phyloP scores from a whole-genome alignment of 768 basidiomycete species.

The Exsudoporus frostii region DNA sequence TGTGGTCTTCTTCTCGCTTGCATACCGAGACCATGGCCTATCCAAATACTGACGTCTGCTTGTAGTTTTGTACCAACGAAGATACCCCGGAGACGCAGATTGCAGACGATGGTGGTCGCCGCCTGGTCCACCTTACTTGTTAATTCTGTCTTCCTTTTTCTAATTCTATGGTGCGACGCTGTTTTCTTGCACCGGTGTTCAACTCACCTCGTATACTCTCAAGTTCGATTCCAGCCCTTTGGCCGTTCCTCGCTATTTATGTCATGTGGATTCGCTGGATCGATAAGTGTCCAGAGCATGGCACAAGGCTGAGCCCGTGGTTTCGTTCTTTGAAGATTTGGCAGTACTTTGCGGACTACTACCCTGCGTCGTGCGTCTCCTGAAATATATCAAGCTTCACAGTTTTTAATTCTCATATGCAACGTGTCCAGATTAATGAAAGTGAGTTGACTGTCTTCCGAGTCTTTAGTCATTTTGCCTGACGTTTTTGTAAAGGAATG shows the following conservation, averaged over 20 bases:
- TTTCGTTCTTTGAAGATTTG: conserved; percentile 69
- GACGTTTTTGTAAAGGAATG: conserved; percentile 49
- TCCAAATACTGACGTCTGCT: background rate
- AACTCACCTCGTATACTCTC: background rate
- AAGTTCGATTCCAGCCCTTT: conserved; percentile 85
- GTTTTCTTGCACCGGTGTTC: background rate
- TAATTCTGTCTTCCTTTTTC: conserved; percentile 60
- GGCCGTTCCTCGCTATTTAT: conserved; percentile 82
- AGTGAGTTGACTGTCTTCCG: conserved; percentile 26
- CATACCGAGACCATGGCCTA: background rate
- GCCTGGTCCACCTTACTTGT: conserved; percentile 83
- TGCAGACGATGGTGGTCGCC: conserved; percentile 89
- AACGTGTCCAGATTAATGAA: conserved; percentile 24
- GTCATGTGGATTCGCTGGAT: conserved; percentile 72
- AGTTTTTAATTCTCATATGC: background rate
- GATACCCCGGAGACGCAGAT: conserved; percentile 79
- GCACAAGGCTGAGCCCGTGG: conserved; percentile 74
- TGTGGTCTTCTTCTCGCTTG: background rate
- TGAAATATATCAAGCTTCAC: background rate
- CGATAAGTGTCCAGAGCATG: conserved; percentile 71
- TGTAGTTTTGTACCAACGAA: conserved; percentile 79
- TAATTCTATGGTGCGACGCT: conserved; percentile 70
- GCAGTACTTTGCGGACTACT: conserved; percentile 91
- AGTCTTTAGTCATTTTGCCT: background rate
- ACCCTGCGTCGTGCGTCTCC: conserved; percentile 77